Conservation (phyloP, 2,329 filamentous ascomycete genomes). For the Nigrospora oryzae region DNA sequence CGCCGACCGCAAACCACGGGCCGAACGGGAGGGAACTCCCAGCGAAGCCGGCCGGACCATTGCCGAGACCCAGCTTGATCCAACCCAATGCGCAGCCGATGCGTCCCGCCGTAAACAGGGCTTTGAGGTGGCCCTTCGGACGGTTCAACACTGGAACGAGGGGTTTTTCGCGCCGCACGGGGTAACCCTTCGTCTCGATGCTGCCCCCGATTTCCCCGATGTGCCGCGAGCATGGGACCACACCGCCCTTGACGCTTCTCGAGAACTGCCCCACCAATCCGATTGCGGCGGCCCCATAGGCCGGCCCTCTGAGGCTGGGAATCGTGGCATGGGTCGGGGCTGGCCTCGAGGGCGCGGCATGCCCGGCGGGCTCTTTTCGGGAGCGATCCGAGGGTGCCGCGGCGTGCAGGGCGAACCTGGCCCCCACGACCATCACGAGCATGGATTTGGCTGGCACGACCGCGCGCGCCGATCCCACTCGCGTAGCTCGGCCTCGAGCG, state of each 20-base stretch:
- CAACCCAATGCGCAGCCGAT: constrained; percentile 19
- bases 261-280: no score
- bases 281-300: no score
- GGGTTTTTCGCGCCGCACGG: constrained; percentile 46
- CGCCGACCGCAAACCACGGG: constrained; percentile 38
- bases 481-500: constrained; percentile 26
- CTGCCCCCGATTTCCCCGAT: constrained; percentile 6
- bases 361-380: no score
- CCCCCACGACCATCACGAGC: no score
- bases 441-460: background rate
- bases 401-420: no score
- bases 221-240: constrained; percentile 24
- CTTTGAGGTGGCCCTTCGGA: constrained; percentile 31
- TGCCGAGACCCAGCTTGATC: constrained; percentile 32
- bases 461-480: constrained; percentile 16
- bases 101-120: constrained; percentile 16
- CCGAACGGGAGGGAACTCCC: constrained; percentile 23
- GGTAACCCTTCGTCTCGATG: constrained; percentile 29
- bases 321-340: no score
- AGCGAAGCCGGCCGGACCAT: constrained; percentile 18
- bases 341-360: no score
- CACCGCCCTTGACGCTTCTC: background rate
- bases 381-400: no score
- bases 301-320: no score
- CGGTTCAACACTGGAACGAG: constrained; percentile 46